Base-by-base conservation (phyloP, 2,329 filamentous ascomycete genomes). In the Exserohilum turcica region DNA sequence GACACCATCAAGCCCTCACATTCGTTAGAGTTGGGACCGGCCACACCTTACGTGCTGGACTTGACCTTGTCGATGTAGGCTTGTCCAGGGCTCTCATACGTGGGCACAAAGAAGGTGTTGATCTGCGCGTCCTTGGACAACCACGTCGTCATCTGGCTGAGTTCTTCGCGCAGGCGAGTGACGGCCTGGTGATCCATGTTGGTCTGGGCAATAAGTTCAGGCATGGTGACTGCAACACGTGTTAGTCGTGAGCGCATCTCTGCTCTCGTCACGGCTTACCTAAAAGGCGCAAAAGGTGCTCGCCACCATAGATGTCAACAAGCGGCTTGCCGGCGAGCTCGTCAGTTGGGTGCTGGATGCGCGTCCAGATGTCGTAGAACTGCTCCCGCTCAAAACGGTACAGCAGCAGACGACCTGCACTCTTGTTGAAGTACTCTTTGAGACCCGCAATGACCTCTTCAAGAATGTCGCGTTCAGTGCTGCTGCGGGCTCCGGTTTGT, bases 111-210 rank as follows among this genome's bases (percentile, higher is more conserved):
- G 76, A 94, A 96, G 19, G 84, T 84, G 52, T 85, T 81, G 12
- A 87, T 86, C 66, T 93, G 86, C 2, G 71, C 63, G 42, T 75
- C 71, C 64, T 88, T 89, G 54, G 87, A 84, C 49, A 99, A 81
- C 91, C 92, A 99, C 48, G 85, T 82, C 9, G 88, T 91, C 75
- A 99, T 87, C 75, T 92, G 93, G 63, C 85, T 83, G 13, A 99
- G 82, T 73, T 99, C 94, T 67, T 97, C 91, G 10, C 92, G 88
- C 21, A 97, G 84, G 40, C 92, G 89, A 57, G 88, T 89, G 36
- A 96, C 91, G 2, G 92, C 92, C 73, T 96, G 92, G 47, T 88
- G 82, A 69, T 97, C 94, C 92, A 99, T 96, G 77, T 97, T 97
- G 46, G 94, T 99, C 74, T 99, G 94, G 3, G 92, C 92, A 57